Evolutionary conservation across 2,329 filamentous ascomycete genomes (phyloP), one percentile per base, ranked within the genome.

Genomic region (Tothia fuscella): DNA sequence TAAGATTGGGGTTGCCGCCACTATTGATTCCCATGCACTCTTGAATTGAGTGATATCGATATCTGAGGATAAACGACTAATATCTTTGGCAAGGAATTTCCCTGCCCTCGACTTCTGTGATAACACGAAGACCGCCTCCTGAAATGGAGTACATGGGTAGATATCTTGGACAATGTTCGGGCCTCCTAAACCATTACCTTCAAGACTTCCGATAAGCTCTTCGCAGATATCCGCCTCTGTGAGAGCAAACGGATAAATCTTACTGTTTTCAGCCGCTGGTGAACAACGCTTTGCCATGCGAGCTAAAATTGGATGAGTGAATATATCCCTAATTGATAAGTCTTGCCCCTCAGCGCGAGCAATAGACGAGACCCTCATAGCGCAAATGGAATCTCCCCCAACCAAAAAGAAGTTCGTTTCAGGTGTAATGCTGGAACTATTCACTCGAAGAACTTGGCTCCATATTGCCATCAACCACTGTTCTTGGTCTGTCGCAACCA

Each of bases 141-240:
- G 88, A 1, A 94, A 64, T 0, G 87, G 74, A 1, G 87, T 91
- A 54, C 88, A 94, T 3, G 87, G 88, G 1, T 76, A 64, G 0
- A 64, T 46, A 35, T 64, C 62, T 35, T 63, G 57, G 6, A 65
- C 52, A n/a, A 29, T 29, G 26, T n/a, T n/a, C 9, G 26, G 26
- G n/a, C n/a, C n/a, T n/a, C n/a, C n/a, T n/a, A n/a, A n/a, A n/a
- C n/a, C n/a, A n/a, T n/a, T n/a, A 0, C n/a, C n/a, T n/a, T 44
- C 42, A 6, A 38, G 47, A 7, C 42, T 36, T 14, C 52, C 43
- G 57, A 9, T 56, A 61, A 38, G 9, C 9, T 34, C 31, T 10
- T 10, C 9, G 31, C 9, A 7, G 9, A 29, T n/a, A 9, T 9
- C 9, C 9, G 9, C 26, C 9, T 9, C 9, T 9, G n/a, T 9